Conservation (phyloP, 805 yeast genomes). For the Cyberlindnera euphorbiiphila region DNA sequence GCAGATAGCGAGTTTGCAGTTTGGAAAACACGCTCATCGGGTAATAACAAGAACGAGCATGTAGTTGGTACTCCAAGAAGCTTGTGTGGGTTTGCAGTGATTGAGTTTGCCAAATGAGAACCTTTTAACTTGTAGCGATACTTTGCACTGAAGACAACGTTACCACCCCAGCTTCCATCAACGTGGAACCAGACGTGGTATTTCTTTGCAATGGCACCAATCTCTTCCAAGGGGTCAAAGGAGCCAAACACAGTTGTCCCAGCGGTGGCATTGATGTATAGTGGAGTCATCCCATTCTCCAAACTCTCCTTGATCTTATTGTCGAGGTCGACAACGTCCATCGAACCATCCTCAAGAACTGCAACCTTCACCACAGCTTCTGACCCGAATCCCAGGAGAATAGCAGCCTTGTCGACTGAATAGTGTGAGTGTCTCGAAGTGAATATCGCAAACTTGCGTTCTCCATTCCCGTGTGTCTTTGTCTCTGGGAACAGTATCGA, state of each 20-base stretch:
- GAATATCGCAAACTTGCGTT: constrained; percentile 59
- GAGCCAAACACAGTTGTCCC: constrained; percentile 89
- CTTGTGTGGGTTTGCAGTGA: constrained; percentile 83
- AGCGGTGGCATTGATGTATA: constrained; percentile 78
- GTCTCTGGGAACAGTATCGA: constrained; percentile 65
- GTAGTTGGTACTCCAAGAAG: constrained; percentile 85
- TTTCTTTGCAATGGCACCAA: constrained; percentile 49
- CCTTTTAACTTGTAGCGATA: constrained; percentile 52
- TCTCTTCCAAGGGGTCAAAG: constrained; percentile 61
- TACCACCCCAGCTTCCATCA: constrained; percentile 93
- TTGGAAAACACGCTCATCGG: constrained; percentile 62
- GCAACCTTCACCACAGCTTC: constrained; percentile 58
- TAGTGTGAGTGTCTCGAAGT: constrained; percentile 74
- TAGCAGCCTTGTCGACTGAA: constrained; percentile 78
- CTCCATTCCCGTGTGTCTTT: constrained; percentile 52
- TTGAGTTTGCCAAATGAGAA: constrained; percentile 61
- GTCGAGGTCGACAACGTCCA: constrained; percentile 49
- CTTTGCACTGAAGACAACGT: constrained; percentile 58
- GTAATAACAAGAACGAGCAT: constrained; percentile 68
- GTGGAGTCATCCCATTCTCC: constrained; percentile 60
- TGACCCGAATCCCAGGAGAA: constrained; percentile 68
- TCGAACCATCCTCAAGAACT: constrained; percentile 51
- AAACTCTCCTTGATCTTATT: constrained; percentile 40
- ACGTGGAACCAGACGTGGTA: constrained; percentile 73
- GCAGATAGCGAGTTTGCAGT: constrained; percentile 74